Evolutionary conservation across 225 moss, liverwort and hornwort species (phyloP).

Genomic region (Physcomitrium patens): DNA sequence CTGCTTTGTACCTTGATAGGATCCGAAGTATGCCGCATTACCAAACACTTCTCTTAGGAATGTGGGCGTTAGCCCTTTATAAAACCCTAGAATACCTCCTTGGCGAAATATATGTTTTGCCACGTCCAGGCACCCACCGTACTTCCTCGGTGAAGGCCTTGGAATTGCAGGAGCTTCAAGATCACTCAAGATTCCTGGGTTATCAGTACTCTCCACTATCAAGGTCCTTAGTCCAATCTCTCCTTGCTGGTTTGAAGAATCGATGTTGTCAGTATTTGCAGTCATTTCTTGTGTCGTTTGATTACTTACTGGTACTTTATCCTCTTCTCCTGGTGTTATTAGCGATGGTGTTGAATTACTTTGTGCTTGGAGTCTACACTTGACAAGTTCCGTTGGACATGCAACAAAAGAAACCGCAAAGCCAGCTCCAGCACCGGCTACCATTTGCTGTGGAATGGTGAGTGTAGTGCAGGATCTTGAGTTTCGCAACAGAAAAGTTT

Average conservation of each 20-base stretch:
- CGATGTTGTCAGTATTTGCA: neutral
- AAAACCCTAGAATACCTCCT: constrained; percentile 69
- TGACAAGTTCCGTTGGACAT: constrained; percentile 56
- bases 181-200: constrained; percentile 12
- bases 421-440: constrained; percentile 54
- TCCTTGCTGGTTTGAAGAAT: constrained; percentile 24
- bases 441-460: constrained; percentile 62
- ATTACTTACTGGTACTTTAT: constrained; percentile 9
- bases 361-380: constrained; percentile 77
- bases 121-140: constrained; percentile 68
- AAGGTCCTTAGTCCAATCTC: constrained; percentile 38
- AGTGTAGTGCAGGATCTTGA: constrained; percentile 48
- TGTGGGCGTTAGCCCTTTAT: constrained; percentile 73
- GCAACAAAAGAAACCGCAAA: constrained; percentile 55
- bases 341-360: constrained; percentile 28
- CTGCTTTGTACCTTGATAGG: constrained; percentile 80
- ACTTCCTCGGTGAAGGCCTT: constrained; percentile 24
- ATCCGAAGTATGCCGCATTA: constrained; percentile 78
- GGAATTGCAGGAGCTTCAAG: constrained; percentile 18
- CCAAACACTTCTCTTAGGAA: constrained; percentile 84
- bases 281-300: neutral
- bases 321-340: neutral
- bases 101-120: constrained; percentile 59
- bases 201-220: constrained; percentile 17
- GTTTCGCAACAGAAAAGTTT: constrained; percentile 49